Conservation (phyloP, 306 rosid species). For the Vigna reflexopilosa region DNA sequence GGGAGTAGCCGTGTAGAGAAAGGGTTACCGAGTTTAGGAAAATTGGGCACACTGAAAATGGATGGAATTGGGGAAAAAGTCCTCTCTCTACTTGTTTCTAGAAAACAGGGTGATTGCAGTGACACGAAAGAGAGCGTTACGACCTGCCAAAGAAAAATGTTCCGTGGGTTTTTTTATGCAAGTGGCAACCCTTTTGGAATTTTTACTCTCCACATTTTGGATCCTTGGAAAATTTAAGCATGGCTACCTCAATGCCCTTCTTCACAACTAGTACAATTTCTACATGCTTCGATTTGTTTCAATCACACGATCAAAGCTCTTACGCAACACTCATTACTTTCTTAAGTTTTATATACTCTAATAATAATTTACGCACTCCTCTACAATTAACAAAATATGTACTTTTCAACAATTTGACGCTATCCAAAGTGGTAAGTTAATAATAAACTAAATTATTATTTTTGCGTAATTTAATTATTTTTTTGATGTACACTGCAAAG, state of each 20-base stretch:
- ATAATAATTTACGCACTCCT: too few species aligned
- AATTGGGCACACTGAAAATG: neutral
- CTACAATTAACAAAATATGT: too few species aligned
- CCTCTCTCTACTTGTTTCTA: slow-evolving; percentile 5
- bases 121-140: neutral
- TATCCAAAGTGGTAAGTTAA: too few species aligned
- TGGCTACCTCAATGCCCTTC: neutral
- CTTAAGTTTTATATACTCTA: too few species aligned
- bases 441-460: too few species aligned
- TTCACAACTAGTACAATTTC: too few species aligned
- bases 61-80: neutral
- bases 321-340: too few species aligned
- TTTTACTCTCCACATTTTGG: neutral
- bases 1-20: slow-evolving; percentile 6
- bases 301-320: too few species aligned
- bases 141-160: slow-evolving; percentile 6
- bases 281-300: too few species aligned
- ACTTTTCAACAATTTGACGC: too few species aligned
- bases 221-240: neutral
- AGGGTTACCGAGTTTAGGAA: neutral
- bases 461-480: too few species aligned
- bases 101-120: slow-evolving; percentile 11
- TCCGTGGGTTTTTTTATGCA: neutral
- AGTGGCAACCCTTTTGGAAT: slow-evolving; percentile 1
- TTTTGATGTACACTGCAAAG: too few species aligned